Conservation (phyloP, 2,329 filamentous ascomycete genomes). For the Chaetomium globosum region DNA sequence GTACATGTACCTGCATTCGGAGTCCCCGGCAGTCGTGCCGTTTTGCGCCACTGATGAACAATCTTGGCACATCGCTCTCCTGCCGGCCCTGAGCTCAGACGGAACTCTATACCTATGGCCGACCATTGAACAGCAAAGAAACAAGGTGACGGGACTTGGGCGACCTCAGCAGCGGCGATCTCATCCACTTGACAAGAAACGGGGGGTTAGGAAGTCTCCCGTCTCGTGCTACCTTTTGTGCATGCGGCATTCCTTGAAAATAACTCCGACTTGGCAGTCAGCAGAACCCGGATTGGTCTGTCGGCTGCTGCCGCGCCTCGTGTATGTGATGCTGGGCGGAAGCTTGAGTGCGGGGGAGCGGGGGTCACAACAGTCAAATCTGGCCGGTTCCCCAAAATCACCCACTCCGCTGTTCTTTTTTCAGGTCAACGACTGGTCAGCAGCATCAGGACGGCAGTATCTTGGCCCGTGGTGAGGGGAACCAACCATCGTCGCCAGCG, state of each 20-base stretch:
- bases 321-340: neutral
- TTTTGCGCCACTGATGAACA: too few relatives aligned
- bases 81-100: too few relatives aligned
- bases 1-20: too few relatives aligned
- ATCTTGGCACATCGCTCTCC: too few relatives aligned
- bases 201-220: too few relatives aligned
- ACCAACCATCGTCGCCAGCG: constrained; percentile 14
- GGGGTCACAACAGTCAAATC: neutral
- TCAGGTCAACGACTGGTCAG: constrained; percentile 6
- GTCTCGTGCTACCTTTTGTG: too few relatives aligned
- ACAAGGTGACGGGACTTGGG: neutral
- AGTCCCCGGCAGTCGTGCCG: too few relatives aligned
- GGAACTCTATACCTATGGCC: too few relatives aligned
- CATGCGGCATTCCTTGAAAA: neutral
- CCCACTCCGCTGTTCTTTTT: neutral
- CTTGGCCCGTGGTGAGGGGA: constrained; percentile 1
- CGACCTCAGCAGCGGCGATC: neutral
- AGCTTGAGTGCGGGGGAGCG: neutral
- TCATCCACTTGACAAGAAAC: too few relatives aligned
- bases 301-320: neutral
- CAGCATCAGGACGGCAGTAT: neutral
- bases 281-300: neutral
- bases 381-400: neutral
- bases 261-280: constrained; percentile 9
- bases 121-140: neutral